Evolutionary conservation across 1,284 basidiomycete species (phyloP), one percentile per base, ranked within the genome.

Genomic region (Ustilago xerochloae): DNA sequence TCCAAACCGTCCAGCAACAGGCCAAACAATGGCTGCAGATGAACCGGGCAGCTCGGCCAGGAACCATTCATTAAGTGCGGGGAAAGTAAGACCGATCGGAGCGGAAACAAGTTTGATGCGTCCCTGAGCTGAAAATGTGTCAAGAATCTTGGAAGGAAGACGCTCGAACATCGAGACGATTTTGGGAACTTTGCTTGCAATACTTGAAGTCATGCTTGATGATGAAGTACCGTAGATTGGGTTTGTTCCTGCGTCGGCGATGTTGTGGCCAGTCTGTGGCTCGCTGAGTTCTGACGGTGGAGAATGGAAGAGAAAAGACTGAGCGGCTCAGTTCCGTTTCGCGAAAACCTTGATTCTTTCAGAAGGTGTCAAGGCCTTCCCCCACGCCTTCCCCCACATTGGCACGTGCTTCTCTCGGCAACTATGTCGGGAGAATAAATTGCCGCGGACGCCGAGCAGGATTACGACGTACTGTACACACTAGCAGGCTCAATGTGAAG

Each of bases 91-190:
- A 1, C 47, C 45, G 0, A 30, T 13, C 3, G 65, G 65, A 2
- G 65, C 24, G 10, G 24, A 43, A 33, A 68, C 48, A 28, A 68
- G 50, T 2, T 63, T 20, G 65, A 68, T 58, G 7, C 49, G 59
- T 3, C 46, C 45, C n/a, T 50, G 30, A 2, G 28, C 24, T 6
- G 20, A 20, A n/a, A 68, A 54, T 8, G 18, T 32, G 12, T 58
- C 38, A 20, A 68, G 49, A 16, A 62, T 47, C 6, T 48, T 26
- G 24, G 65, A 68, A 1, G 53, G 65, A 5, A 68, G 49, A 2
- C 35, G 33, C 24, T 63, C 59, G 36, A 68, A 68, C 33, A 68
- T 35, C 3, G 60, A 41, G 2, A 68, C 65, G 41, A 68, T 63
- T 46, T 58, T 68, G 24, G 65, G 65, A 4, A 47, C 24, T 9